Base-by-base conservation (phyloP, 1,284 basidiomycete species). In the Apiotrichum mycotoxinovorans region DNA sequence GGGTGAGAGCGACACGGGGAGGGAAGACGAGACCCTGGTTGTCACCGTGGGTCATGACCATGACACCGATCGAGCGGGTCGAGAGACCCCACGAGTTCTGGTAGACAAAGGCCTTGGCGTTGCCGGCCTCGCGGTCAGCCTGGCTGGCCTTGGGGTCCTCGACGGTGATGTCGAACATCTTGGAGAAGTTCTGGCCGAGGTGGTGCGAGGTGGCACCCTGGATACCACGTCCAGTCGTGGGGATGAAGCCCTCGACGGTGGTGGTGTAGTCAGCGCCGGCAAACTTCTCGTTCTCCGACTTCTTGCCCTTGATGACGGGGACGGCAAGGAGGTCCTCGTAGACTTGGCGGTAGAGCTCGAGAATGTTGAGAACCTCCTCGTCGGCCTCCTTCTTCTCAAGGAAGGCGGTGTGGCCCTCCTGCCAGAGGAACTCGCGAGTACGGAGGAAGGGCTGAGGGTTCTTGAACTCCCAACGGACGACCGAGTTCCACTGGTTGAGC, bases 391-490 rank as follows among this genome's bases (percentile, higher is more conserved):
- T 72, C 76, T 93, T 88, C 66, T 89, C 90, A 52, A 96, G 82
- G 79, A 89, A 87, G 2, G 95, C 96, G 7, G 96, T 98, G 82
- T 99, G 95, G 46, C 95, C 95, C 79, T 99, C 96, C 80, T 99
- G 95, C 95, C 96, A 99, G 35, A 99, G 81, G 84, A 98, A 99
- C 80, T 98, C 95, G 71, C 96, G 90, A 2, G 96, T 98, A 62
- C 95, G 91, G 42, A 99, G 84, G 88, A 99, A 99, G 2, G 95
- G 95, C 79, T 98, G 70, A 15, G 95, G 96, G 78, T 95, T 96
- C 81, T 99, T 99, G 83, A 98, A 98, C 78, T 99, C 95, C 95
- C 95, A 99, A 62, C 95, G 87, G 27, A 99, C 95, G 69, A 99
- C 94, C 66, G 86, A 92, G 81, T 98, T 98, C 95, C 95, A 99